Percentiles rank a stretch among this genome's conserved stretches.
Conservation (phyloP, 2,329 filamentous ascomycete species). For the Alternaria sp. region DNA sequence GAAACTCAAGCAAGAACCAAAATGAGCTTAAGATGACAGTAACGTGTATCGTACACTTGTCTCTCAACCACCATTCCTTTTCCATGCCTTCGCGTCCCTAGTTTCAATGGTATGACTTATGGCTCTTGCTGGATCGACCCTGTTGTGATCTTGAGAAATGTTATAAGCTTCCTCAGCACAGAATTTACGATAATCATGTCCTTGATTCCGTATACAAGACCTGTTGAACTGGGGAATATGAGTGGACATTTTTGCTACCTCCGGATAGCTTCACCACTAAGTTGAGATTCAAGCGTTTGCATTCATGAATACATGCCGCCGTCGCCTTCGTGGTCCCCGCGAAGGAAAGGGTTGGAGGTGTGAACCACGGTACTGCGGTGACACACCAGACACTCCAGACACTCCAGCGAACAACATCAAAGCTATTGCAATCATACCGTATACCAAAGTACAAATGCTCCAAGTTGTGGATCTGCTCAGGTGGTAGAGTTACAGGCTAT, state of each 20-base stretch:
- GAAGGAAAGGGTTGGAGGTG: no score
- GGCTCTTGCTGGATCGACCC: conserved; percentile 58
- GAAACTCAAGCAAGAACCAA: background rate
- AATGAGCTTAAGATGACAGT: conserved; percentile 46
- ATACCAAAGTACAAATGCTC: background rate
- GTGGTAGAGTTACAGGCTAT: no score
- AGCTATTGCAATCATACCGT: no score
- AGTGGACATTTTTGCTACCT: conserved; percentile 23
- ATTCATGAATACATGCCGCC: no score
- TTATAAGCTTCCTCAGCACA: conserved; percentile 56
- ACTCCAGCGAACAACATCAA: no score
- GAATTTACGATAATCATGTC: conserved; percentile 59
- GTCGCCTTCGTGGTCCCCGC: no score
- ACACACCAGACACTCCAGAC: no score
- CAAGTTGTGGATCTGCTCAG: no score
- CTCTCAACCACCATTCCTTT: conserved; percentile 53
- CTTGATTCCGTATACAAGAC: conserved; percentile 42
- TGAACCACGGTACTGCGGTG: no score
- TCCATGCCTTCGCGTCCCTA: conserved; percentile 53
- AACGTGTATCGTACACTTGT: conserved; percentile 51
- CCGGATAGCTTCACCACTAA: no score
- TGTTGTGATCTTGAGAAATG: conserved; percentile 52
- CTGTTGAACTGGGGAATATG: conserved; percentile 41
- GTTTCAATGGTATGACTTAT: conserved; percentile 51
- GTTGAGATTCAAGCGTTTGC: no score